Conservation (phyloP, 352 stramenopile species). For the Phytopythium helicoides region DNA sequence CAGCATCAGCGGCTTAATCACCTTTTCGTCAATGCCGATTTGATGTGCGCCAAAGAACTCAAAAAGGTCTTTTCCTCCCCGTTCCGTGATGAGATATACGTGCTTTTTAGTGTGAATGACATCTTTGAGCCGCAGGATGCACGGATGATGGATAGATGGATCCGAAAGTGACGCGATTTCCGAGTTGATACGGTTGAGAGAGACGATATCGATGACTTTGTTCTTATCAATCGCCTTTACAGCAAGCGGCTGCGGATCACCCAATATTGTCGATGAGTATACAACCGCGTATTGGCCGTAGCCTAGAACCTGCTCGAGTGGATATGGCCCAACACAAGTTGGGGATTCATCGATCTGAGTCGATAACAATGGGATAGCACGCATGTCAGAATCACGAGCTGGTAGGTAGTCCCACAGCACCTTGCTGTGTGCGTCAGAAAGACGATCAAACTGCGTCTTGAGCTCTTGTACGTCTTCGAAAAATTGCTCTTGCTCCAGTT, state of each 20-base stretch:
- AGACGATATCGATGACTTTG: conserved; percentile 70
- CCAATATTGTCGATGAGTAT: conserved; percentile 33
- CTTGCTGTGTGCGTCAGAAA: conserved; percentile 52
- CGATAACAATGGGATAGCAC: conserved; percentile 46
- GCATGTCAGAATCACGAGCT: conserved; percentile 43
- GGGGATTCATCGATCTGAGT: conserved; percentile 48
- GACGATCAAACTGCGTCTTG: conserved; percentile 69
- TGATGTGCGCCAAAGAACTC: conserved; percentile 64
- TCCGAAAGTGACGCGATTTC: conserved; percentile 82
- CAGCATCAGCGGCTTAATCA: conserved; percentile 37
- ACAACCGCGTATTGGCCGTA: conserved; percentile 87
- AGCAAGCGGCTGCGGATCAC: conserved; percentile 32
- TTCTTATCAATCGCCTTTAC: conserved; percentile 88
- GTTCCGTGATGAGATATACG: conserved; percentile 85
- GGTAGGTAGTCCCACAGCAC: conserved; percentile 82
- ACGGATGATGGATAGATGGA: conserved; percentile 45
- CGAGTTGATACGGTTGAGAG: conserved; percentile 70
- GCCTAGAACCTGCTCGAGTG: conserved; percentile 65
- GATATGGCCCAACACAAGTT: conserved; percentile 58
- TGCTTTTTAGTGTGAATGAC: conserved; percentile 76
- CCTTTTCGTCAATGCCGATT: conserved; percentile 44
- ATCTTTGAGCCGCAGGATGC: conserved; percentile 65
- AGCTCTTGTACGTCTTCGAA: conserved; percentile 72
- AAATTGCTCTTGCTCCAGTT: conserved; percentile 86
- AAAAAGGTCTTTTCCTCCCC: conserved; percentile 82